These are phyloP conservation scores for Neurospora sp. DNA, from an alignment of 495 filamentous ascomycete genomes.

Conservation along the genomic window DNA sequence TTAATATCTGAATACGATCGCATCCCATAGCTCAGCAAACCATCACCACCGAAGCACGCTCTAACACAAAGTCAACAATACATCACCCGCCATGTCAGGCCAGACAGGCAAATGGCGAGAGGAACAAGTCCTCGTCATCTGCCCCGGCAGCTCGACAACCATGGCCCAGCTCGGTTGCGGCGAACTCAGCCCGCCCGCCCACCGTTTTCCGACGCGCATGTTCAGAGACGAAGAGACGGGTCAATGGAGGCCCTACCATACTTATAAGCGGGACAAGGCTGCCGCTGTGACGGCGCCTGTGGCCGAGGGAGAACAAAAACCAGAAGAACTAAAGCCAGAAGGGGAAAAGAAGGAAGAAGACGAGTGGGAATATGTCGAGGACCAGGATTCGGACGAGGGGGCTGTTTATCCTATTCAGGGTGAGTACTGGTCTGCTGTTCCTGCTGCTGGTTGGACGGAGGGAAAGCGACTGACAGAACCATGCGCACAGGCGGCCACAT, in stretches of 20 bases:
- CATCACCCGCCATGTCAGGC: constrained; percentile 28
- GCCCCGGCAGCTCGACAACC: constrained; percentile 86
- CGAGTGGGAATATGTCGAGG: constrained; percentile 65
- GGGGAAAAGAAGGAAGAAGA: constrained; percentile 21
- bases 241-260: constrained; percentile 75
- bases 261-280: constrained; percentile 58
- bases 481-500: constrained; percentile 57
- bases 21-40: neutral
- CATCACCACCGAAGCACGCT: neutral
- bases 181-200: constrained; percentile 79
- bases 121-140: constrained; percentile 62
- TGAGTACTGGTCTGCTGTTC: constrained; percentile 10
- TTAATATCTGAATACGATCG: neutral
- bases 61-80: neutral
- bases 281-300: constrained; percentile 20
- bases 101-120: constrained; percentile 44
- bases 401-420: constrained; percentile 75
- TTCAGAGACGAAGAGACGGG: constrained; percentile 71
- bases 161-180: constrained; percentile 87
- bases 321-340: constrained; percentile 4
- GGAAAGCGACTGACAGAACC: neutral
- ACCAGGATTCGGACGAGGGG: constrained; percentile 75
- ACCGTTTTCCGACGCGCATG: constrained; percentile 85
- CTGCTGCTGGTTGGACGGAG: neutral
- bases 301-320: neutral